These are phyloP conservation scores for Kwoniella dejecticola DNA, from an alignment of 768 basidiomycete species.

Conservation along the genomic window DNA sequence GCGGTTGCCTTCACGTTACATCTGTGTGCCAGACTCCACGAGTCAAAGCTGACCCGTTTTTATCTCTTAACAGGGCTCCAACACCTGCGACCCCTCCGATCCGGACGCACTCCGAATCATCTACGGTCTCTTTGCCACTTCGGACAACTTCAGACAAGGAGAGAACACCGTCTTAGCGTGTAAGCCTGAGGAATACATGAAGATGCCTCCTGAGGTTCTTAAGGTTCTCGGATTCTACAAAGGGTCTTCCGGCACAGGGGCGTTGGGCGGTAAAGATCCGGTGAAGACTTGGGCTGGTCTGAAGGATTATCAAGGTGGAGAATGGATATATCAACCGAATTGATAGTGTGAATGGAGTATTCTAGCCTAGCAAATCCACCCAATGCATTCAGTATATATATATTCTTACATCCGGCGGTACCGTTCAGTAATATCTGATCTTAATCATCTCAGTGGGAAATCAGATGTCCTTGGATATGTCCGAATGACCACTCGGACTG, in stretches of 20 bases:
- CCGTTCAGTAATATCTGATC: too few species aligned
- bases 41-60: not conserved
- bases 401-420: too few species aligned
- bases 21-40: not conserved
- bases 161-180: slow-evolving; percentile 24
- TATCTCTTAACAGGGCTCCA: slow-evolving; percentile 16
- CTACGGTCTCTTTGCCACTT: slow-evolving; percentile 27
- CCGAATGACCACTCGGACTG: too few species aligned
- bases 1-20: not conserved
- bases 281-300: slow-evolving; percentile 22
- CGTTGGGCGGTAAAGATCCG: slow-evolving; percentile 19
- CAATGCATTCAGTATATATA: too few species aligned
- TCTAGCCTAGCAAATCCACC: too few species aligned
- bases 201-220: slow-evolving; percentile 29
- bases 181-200: slow-evolving; percentile 27
- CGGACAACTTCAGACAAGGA: slow-evolving; percentile 33
- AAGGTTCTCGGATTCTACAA: slow-evolving; percentile 22
- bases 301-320: slow-evolving; percentile 25
- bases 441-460: too few species aligned
- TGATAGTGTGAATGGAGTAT: too few species aligned
- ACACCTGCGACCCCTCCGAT: slow-evolving; percentile 15
- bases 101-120: slow-evolving; percentile 23
- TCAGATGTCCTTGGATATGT: too few species aligned
- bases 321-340: slow-evolving; percentile 23
- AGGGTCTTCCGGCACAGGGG: slow-evolving; percentile 25